These are phyloP conservation scores for Talaromyces rugulosus DNA, from an alignment of 2,329 filamentous ascomycete species.

Conservation along the genomic window DNA sequence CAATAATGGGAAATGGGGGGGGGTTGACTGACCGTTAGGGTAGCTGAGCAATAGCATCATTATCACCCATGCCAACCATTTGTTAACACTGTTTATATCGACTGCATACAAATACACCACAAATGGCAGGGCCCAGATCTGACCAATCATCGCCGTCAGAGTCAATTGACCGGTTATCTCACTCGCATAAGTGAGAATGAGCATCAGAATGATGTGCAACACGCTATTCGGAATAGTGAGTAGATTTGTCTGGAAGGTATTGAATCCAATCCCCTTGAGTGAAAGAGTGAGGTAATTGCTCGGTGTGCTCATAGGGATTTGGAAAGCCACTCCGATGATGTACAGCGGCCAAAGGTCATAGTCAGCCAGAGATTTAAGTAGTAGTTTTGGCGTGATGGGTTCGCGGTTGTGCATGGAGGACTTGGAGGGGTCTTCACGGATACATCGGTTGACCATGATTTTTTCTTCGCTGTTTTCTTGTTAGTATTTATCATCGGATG, in stretches of 20 bases:
- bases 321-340: slow-evolving; percentile 38
- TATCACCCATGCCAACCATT: slow-evolving; percentile 50
- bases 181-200: slow-evolving; percentile 25
- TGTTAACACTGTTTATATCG: slow-evolving; percentile 39
- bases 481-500: neutral
- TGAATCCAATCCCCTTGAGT: slow-evolving; percentile 53
- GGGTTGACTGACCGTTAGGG: slow-evolving; percentile 38
- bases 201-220: slow-evolving; percentile 50
- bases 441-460: slow-evolving; percentile 62
- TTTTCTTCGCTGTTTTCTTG: slow-evolving; percentile 48
- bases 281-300: slow-evolving; percentile 36
- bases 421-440: slow-evolving; percentile 51
- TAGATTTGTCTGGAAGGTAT: slow-evolving; percentile 58
- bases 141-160: slow-evolving; percentile 48
- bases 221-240: slow-evolving; percentile 59
- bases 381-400: slow-evolving; percentile 41
- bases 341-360: slow-evolving; percentile 46
- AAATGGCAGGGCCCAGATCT: slow-evolving; percentile 52
- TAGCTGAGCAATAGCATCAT: slow-evolving; percentile 51
- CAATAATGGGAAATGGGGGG: neutral
- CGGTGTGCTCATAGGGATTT: slow-evolving; percentile 33
- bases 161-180: slow-evolving; percentile 45
- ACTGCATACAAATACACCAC: slow-evolving; percentile 49
- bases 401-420: slow-evolving; percentile 56
- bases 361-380: slow-evolving; percentile 48